Base-by-base conservation (phyloP, 2,329 filamentous ascomycete genomes). In the Monosporascus sp. region DNA sequence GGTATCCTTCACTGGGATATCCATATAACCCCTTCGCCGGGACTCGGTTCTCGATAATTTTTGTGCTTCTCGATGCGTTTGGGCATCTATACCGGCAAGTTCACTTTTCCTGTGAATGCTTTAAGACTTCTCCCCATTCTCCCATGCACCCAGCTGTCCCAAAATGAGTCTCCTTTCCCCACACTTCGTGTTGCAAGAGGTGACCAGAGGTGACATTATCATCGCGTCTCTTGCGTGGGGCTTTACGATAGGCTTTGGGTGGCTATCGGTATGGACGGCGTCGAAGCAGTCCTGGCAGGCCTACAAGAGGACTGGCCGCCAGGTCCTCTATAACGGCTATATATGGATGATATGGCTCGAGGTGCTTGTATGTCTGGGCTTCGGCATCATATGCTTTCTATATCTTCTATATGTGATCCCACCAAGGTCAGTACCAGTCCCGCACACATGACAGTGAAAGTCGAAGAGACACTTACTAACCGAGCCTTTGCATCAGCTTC, bases 271-370 rank as follows among this genome's bases (percentile, higher is more conserved):
- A 17, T 72, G 69, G 66, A 71, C 65, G 18, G 70, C 70, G 9
- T 51, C 65, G 38, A 67, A 65, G 58, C 70, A 73, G 58, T 68
- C 68, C 1, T 60, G 57, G 18, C 65, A 67, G 7, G 54, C 69
- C 39, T 74, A 65, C 51, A 59, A 65, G n/a, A 70, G 64, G 8
- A 65, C 61, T 42, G 63, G 70, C 6, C 47, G 42, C 18, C 48
- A 67, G 61, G 59, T 69, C 51, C 47, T 52, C 57, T 67, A 61
- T 15, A 75, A 74, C 54, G 62, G 68, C 1, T 77, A 77, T 54
- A 66, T 78, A 0, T 73, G 71, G 66, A 72, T 78, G 71, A 71
- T 78, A 51, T 78, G 75, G 76, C 49, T 70, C 27, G 76, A 78
- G 58, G 66, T 78, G 3, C 2, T 67, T 1, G 71, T 72, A 3